These are phyloP conservation scores for Nicotiana sylvestris DNA, from an alignment of 257 asterid genomes.

Conservation along the genomic window DNA sequence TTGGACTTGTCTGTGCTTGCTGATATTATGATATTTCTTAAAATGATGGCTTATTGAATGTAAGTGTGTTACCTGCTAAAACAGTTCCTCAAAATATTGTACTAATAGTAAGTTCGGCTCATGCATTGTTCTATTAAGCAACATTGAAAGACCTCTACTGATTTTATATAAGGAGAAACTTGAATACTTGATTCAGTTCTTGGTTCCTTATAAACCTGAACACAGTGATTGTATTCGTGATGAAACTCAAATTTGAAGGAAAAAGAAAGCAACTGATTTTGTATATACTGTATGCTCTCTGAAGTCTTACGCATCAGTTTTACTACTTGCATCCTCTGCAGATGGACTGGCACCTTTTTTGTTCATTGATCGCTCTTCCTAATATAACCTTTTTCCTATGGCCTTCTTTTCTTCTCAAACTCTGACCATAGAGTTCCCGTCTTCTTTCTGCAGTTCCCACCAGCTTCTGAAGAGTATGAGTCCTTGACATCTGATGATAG, in stretches of 20 bases:
- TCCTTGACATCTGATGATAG: slow-evolving; percentile 61
- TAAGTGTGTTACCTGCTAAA: background rate
- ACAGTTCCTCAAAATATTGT: background rate
- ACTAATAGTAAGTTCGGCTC: background rate
- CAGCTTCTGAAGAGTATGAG: slow-evolving; percentile 58
- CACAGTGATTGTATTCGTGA: background rate
- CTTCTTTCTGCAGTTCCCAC: slow-evolving; percentile 51
- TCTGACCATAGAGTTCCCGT: background rate
- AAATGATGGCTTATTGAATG: background rate
- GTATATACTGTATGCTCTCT: background rate
- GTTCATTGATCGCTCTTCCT: background rate
- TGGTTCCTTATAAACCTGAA: background rate
- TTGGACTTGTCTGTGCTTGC: background rate
- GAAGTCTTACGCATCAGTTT: background rate
- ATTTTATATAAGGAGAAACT: background rate
- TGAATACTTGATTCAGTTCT: background rate
- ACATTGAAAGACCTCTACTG: background rate
- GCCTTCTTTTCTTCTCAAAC: background rate
- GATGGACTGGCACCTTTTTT: background rate
- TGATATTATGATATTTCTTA: background rate
- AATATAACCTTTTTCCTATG: background rate
- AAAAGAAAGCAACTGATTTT: background rate
- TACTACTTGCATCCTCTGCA: background rate
- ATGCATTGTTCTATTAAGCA: background rate
- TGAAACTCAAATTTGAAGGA: background rate